These are phyloP conservation scores for Globisporangium acanthophoron DNA, from an alignment of 352 stramenopile species.

Conservation along the genomic window DNA sequence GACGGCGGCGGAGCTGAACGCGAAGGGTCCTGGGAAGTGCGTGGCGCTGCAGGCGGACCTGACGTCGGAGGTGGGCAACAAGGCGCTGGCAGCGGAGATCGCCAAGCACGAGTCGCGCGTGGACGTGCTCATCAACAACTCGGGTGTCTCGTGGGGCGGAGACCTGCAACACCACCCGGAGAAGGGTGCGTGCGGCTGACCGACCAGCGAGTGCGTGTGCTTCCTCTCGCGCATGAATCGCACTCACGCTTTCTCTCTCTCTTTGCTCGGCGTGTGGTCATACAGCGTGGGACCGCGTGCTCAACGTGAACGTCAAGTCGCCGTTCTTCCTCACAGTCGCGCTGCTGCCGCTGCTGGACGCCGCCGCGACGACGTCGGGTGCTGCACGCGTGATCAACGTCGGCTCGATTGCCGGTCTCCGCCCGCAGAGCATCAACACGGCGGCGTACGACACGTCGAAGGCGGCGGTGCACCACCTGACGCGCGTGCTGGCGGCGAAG, in stretches of 20 bases:
- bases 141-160: constrained; percentile 55
- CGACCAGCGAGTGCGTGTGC: no score
- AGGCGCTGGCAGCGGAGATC: constrained; percentile 71
- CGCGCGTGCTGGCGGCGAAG: constrained; percentile 87
- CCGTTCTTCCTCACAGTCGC: constrained; percentile 91
- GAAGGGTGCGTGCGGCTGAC: constrained; percentile 12
- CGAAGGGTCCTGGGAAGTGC: constrained; percentile 52
- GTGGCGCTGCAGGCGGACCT: constrained; percentile 76
- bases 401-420: constrained; percentile 66
- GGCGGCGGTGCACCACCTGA: constrained; percentile 93
- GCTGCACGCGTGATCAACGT: constrained; percentile 71
- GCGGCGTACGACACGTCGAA: constrained; percentile 95
- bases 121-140: constrained; percentile 95
- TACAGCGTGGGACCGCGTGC: constrained; percentile 88
- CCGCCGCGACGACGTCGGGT: constrained; percentile 34
- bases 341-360: constrained; percentile 88
- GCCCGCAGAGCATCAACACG: constrained; percentile 83
- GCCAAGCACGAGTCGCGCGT: constrained; percentile 68
- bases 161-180: constrained; percentile 32
- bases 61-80: constrained; percentile 70
- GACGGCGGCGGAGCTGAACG: constrained; percentile 24
- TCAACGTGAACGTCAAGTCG: constrained; percentile 93
- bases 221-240: background rate
- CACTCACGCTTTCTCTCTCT: background rate
- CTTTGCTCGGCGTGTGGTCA: no score